Percentiles rank a stretch among this genome's conserved stretches.
These are phyloP conservation scores for Neoarthrinium moseri DNA, from an alignment of 2,329 filamentous ascomycete species.

Conservation along the genomic window DNA sequence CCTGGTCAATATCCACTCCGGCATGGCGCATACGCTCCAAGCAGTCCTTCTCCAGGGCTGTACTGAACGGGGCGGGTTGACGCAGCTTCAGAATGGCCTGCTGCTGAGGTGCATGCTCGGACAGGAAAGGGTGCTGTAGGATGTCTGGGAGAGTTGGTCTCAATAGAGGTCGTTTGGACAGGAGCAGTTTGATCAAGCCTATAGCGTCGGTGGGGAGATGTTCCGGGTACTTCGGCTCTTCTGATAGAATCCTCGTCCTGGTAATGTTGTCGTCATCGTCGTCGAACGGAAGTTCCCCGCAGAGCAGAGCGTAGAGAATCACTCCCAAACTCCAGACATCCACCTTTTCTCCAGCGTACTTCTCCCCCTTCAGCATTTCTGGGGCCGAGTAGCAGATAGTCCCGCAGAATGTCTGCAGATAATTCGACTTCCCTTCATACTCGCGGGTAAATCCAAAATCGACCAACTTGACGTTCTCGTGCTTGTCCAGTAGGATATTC, in stretches of 20 bases:
- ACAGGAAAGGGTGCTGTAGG: slow-evolving; percentile 80
- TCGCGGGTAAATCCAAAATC: slow-evolving; percentile 98
- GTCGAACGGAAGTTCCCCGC: slow-evolving; percentile 89
- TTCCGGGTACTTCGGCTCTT: slow-evolving; percentile 83
- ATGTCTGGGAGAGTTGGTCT: slow-evolving; percentile 83
- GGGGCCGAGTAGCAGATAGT: slow-evolving; percentile 97
- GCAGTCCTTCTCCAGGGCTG: slow-evolving; percentile 83
- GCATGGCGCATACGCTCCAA: slow-evolving; percentile 90
- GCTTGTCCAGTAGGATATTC: slow-evolving; percentile 92
- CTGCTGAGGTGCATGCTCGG: slow-evolving; percentile 83
- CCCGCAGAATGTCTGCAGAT: slow-evolving; percentile 95
- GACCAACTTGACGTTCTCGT: slow-evolving; percentile 95
- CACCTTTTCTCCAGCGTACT: slow-evolving; percentile 96
- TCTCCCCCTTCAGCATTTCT: slow-evolving; percentile 97
- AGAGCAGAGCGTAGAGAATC: slow-evolving; percentile 79
- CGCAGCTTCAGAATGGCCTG: slow-evolving; percentile 84
- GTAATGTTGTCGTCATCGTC: slow-evolving; percentile 91
- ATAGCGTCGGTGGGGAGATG: slow-evolving; percentile 76
- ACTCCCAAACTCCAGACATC: slow-evolving; percentile 93
- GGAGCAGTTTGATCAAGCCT: slow-evolving; percentile 71
- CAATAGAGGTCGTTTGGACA: slow-evolving; percentile 86
- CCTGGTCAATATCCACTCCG: slow-evolving; percentile 88
- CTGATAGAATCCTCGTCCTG: slow-evolving; percentile 77
- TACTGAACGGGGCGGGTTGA: slow-evolving; percentile 79
- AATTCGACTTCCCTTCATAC: slow-evolving; percentile 92